Conservation (phyloP, 257 asterid genomes). For the Perilla frutescens region DNA sequence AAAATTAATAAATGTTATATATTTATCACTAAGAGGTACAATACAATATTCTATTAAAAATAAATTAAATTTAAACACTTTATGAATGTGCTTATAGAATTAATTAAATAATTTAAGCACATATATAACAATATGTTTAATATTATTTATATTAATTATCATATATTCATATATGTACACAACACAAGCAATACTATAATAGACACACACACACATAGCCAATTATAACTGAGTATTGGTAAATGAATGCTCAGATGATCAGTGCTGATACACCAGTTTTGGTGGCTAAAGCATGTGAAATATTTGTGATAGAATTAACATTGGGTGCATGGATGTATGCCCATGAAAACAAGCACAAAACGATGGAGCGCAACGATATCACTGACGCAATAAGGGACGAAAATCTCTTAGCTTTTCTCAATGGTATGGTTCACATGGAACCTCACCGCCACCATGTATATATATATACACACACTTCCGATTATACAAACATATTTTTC, state of each 20-base stretch:
- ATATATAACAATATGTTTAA: too few species aligned
- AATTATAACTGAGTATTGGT: neutral
- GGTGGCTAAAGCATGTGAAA: constrained; percentile 15
- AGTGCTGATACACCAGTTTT: constrained; percentile 45
- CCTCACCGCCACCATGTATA: constrained; percentile 34
- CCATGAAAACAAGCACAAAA: neutral
- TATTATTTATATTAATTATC: too few species aligned
- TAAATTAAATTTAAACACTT: too few species aligned
- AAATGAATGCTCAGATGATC: constrained; percentile 41
- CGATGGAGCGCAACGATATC: too few species aligned
- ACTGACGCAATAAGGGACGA: constrained; percentile 42
- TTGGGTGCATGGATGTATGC: constrained; percentile 48
- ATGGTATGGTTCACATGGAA: constrained; percentile 32
- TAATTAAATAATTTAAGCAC: too few species aligned
- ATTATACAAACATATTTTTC: too few species aligned
- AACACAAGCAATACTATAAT: too few species aligned
- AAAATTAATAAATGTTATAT: too few species aligned
- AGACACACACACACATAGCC: neutral
- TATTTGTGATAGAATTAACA: constrained; percentile 46
- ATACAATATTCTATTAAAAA: too few species aligned
- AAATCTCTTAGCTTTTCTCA: constrained; percentile 33
- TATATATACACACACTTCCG: neutral
- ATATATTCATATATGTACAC: too few species aligned
- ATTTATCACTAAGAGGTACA: too few species aligned
- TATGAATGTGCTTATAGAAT: too few species aligned